Base-by-base conservation (phyloP, 1,284 basidiomycete species). In the Ceratobasidium sp. region DNA sequence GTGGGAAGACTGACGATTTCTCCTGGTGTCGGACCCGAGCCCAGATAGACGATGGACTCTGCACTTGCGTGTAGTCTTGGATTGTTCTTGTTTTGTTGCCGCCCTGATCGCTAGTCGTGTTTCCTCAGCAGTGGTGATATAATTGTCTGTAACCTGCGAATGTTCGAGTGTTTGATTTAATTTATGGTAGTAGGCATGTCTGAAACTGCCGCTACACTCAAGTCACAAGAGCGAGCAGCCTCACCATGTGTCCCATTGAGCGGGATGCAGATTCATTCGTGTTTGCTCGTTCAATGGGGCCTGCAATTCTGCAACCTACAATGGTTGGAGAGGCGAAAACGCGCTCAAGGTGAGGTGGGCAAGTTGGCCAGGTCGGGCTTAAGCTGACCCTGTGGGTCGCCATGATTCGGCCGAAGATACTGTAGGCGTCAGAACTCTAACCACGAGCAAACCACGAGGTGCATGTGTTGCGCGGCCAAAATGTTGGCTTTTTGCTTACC, bases 241-340 rank as follows among this genome's bases (percentile, higher is more conserved):
- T n/a, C n/a, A n/a, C n/a, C n/a, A n/a, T n/a, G n/a, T n/a, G n/a
- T n/a, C 19, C 48, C 16, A 7, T 58, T 54, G 65, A 41, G 22
- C 49, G 39, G 58, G 66, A n/a, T 49, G 29, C 13, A 58, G 66
- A 71, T 71, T 71, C 66, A n/a, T 71, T 54, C 66, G 66, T 59
- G 54, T 71, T 71, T 71, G 66, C 59, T 71, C 14, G 66, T 59
- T 46, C 66, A 34, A 31, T 31, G 31, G 31, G n/a, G n/a, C n/a
- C n/a, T n/a, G n/a, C n/a, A n/a, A n/a, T n/a, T n/a, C n/a, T n/a
- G n/a, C n/a, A n/a, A n/a, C n/a, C n/a, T n/a, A n/a, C n/a, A n/a
- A n/a, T n/a, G n/a, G n/a, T n/a, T n/a, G n/a, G n/a, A n/a, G n/a
- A n/a, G n/a, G n/a, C n/a, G n/a, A n/a, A n/a, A n/a, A n/a, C n/a